Conservation (phyloP, 225 moss, liverwort and hornwort species). For the Marchantia polymorpha region DNA sequence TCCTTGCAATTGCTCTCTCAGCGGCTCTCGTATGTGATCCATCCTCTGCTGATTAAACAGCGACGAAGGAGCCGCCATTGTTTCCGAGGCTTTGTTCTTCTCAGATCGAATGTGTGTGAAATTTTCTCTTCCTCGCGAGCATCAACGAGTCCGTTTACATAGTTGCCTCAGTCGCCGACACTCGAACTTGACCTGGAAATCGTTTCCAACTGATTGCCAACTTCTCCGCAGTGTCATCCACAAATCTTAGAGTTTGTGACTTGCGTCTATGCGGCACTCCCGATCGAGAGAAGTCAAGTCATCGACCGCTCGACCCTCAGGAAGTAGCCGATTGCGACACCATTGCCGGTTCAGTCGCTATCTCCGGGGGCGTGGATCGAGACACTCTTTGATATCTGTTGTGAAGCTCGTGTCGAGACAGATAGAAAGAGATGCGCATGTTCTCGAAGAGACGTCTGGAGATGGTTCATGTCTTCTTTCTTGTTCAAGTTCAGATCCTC, state of each 20-base stretch:
- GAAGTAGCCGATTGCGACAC: neutral
- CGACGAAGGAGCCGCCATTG: constrained; percentile 6
- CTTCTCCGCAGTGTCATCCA: neutral
- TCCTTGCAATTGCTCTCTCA: constrained; percentile 23
- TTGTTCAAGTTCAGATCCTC: neutral
- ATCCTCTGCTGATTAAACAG: constrained; percentile 24
- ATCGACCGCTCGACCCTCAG: too few species aligned
- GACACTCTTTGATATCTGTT: neutral
- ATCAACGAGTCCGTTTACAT: neutral
- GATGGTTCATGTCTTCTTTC: neutral
- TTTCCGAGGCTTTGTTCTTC: neutral
- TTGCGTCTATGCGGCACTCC: neutral
- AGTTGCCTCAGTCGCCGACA: neutral
- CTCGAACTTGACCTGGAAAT: too few species aligned
- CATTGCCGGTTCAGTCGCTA: neutral
- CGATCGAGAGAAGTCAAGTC: neutral
- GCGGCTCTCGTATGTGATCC: constrained; percentile 20
- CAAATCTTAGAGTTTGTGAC: neutral
- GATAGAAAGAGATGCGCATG: neutral
- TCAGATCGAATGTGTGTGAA: neutral
- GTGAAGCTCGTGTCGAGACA: neutral
- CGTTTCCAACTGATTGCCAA: neutral
- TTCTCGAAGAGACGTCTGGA: neutral
- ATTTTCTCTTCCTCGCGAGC: neutral
- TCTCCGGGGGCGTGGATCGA: neutral